Evolutionary conservation across 768 basidiomycete genomes (phyloP).

Genomic region (Scleroderma bovista): DNA sequence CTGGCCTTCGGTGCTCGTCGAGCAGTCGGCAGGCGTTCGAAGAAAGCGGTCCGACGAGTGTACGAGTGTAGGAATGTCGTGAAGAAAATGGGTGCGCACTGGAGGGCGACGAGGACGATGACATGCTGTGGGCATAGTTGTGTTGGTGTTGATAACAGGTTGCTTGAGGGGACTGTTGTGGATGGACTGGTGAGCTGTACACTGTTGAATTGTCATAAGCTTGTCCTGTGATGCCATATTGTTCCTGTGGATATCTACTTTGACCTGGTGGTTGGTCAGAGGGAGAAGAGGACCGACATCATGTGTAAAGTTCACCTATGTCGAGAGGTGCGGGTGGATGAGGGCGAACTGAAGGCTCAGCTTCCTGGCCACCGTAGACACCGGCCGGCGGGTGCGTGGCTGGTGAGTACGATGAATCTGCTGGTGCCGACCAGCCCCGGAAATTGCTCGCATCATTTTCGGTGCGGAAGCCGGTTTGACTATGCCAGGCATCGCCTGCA

Average conservation of each 20-base stretch:
- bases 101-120: constrained; percentile 24
- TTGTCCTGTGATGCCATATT: constrained; percentile 25
- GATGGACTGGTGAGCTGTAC: constrained; percentile 21
- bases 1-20: constrained; percentile 80
- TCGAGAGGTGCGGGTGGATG: constrained; percentile 34
- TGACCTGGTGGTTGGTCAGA: constrained; percentile 11
- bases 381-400: constrained; percentile 18
- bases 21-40: constrained; percentile 79
- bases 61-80: constrained; percentile 76
- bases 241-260: constrained; percentile 12
- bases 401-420: constrained; percentile 34
- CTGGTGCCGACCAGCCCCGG: constrained; percentile 42
- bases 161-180: constrained; percentile 25
- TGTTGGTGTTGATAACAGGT: constrained; percentile 24
- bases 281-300: constrained; percentile 19
- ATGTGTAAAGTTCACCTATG: constrained; percentile 30
- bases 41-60: constrained; percentile 84
- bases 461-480: constrained; percentile 20
- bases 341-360: constrained; percentile 37
- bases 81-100: constrained; percentile 43
- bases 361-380: constrained; percentile 24
- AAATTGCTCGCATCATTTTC: constrained; percentile 35
- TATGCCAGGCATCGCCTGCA: constrained; percentile 18
- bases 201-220: constrained; percentile 18
- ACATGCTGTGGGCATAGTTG: constrained; percentile 18